Conservation (phyloP, 2,329 filamentous ascomycete species). For the Diaporthe longicolla region DNA sequence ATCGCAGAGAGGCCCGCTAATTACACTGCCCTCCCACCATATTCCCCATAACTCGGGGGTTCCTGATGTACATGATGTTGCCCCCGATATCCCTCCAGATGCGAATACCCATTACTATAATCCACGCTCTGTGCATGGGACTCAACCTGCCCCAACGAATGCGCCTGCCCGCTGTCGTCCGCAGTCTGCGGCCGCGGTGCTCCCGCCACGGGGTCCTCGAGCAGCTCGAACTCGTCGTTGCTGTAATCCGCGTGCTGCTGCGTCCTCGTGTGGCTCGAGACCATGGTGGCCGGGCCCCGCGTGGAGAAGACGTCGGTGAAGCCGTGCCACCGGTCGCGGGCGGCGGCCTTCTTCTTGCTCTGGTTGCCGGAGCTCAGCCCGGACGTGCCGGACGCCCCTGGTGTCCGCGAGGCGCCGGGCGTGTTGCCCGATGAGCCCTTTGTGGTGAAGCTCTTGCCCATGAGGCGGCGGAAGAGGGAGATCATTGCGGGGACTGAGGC, state of each 20-base stretch:
- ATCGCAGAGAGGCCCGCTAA: no score
- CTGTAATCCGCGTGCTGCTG: not conserved
- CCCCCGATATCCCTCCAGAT: not conserved
- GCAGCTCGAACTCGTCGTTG: constrained; percentile 10
- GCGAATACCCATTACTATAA: not conserved
- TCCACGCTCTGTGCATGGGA: no score
- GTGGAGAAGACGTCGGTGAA: constrained; percentile 7
- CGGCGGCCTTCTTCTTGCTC: not conserved
- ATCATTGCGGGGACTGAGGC: not conserved
- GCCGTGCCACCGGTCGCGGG: not conserved
- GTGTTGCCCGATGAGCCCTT: not conserved
- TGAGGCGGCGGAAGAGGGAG: not conserved
- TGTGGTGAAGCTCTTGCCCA: not conserved
- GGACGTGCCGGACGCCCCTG: not conserved
- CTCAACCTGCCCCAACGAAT: not conserved
- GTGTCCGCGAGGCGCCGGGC: not conserved
- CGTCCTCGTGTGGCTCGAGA: not conserved
- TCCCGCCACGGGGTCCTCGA: not conserved
- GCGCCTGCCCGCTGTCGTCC: not conserved
- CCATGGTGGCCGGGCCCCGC: not conserved
- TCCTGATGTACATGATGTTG: not conserved
- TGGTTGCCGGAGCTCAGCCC: not conserved
- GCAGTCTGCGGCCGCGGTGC: not conserved
- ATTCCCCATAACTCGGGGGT: not conserved
- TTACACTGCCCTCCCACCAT: not conserved